Conservation (phyloP, 2,329 filamentous ascomycete species). For the Sphaerostilbella broomeana region DNA sequence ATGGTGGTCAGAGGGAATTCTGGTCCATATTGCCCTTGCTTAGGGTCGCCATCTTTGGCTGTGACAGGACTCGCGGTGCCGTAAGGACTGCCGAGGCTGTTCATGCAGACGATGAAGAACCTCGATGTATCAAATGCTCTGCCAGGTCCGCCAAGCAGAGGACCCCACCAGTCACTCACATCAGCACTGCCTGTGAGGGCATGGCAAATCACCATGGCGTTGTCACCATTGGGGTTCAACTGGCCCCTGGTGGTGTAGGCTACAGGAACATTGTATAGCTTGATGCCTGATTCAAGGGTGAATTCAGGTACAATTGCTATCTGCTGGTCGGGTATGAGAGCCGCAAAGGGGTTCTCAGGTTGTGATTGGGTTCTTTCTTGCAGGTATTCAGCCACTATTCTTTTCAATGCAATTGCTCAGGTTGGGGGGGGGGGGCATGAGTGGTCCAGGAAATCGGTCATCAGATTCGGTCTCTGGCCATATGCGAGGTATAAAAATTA, state of each 20-base stretch:
- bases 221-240: constrained; percentile 52
- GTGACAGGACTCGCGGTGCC: constrained; percentile 86
- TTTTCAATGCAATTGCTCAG: too few relatives aligned
- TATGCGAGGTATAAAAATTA: too few relatives aligned
- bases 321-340: constrained; percentile 80
- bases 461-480: too few relatives aligned
- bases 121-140: constrained; percentile 74
- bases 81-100: constrained; percentile 78
- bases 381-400: constrained; percentile 55
- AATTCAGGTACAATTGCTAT: constrained; percentile 84
- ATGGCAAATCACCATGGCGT: constrained; percentile 74
- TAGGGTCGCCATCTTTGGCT: constrained; percentile 70
- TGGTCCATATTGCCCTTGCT: constrained; percentile 76
- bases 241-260: constrained; percentile 61
- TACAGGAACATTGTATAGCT: constrained; percentile 66
- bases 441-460: too few relatives aligned
- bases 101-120: constrained; percentile 83
- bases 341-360: constrained; percentile 85
- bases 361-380: constrained; percentile 61
- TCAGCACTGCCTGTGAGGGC: constrained; percentile 80
- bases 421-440: too few relatives aligned
- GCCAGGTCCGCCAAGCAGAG: constrained; percentile 68
- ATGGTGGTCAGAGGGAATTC: constrained; percentile 96
- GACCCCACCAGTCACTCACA: constrained; percentile 84
- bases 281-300: constrained; percentile 86